Evolutionary conservation across 2,329 filamentous ascomycete genomes (phyloP).

Genomic region (Xylariaceae sp.): DNA sequence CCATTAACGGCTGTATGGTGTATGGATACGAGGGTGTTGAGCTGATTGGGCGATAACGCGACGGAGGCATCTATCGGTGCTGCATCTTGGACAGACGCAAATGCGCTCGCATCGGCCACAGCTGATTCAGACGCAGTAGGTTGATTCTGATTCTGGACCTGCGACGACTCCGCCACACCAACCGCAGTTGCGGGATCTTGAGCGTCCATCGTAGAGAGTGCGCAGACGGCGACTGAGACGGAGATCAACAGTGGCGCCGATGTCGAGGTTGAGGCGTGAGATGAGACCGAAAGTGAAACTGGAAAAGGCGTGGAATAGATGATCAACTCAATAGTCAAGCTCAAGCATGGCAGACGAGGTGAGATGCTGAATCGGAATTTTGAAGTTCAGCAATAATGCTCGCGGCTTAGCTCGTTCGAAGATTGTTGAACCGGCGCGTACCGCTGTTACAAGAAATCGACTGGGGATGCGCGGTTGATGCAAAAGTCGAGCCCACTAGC

Average conservation of each 20-base stretch:
- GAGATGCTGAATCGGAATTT: background rate
- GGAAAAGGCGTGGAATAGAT: background rate
- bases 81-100: conserved; percentile 16
- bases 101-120: conserved; percentile 3
- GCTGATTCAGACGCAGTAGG: background rate
- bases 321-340: background rate
- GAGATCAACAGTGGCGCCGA: background rate
- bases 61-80: conserved; percentile 12
- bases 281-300: background rate
- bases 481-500: background rate
- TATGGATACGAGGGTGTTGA: conserved; percentile 17
- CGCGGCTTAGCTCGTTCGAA: background rate
- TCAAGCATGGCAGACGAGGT: background rate
- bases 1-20: conserved; percentile 18
- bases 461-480: background rate
- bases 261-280: background rate
- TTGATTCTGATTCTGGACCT: conserved; percentile 7
- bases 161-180: conserved; percentile 7
- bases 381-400: background rate
- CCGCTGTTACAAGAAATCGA: background rate
- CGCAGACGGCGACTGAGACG: background rate
- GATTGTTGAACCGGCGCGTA: background rate
- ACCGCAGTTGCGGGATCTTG: conserved; percentile 4
- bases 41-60: conserved; percentile 10
- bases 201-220: conserved; percentile 4